Conservation (phyloP, 78 protist species). For the Dictyostelium capitatum region DNA sequence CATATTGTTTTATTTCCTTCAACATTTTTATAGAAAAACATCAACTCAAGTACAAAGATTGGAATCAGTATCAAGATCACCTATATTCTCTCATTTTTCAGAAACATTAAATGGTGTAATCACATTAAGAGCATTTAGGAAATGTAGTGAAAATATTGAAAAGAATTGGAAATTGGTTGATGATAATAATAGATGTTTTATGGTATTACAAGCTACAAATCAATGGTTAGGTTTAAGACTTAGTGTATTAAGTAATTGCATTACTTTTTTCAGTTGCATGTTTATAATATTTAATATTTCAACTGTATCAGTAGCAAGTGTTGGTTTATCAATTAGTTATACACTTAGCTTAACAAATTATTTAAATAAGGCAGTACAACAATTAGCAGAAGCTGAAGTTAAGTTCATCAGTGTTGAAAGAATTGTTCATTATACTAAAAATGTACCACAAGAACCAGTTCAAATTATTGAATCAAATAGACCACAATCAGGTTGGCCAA, state of each 20-base stretch:
- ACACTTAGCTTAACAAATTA: slow-evolving; percentile 57
- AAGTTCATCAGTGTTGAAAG: slow-evolving; percentile 91
- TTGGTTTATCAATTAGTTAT: slow-evolving; percentile 82
- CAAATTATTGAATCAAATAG: not conserved
- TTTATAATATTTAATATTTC: slow-evolving; percentile 19
- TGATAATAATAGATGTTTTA: not conserved
- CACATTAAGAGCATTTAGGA: slow-evolving; percentile 5
- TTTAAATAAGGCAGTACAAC: slow-evolving; percentile 26
- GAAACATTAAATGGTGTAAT: slow-evolving; percentile 83
- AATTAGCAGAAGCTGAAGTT: slow-evolving; percentile 72
- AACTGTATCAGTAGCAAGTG: not conserved
- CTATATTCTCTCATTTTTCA: slow-evolving; percentile 82
- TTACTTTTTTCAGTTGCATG: slow-evolving; percentile 59
- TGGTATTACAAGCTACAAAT: not conserved
- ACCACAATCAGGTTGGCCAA: slow-evolving; percentile 73
- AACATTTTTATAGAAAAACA: slow-evolving; percentile 20
- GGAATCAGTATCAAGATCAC: slow-evolving; percentile 86
- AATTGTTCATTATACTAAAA: slow-evolving; percentile 46
- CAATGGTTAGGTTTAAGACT: slow-evolving; percentile 90
- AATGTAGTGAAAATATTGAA: not conserved
- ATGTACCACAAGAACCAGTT: slow-evolving; percentile 27
- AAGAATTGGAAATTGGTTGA: not conserved
- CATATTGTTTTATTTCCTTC: slow-evolving; percentile 16
- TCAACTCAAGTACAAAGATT: slow-evolving; percentile 89
- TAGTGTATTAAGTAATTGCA: slow-evolving; percentile 53